phyloP scores from a whole-genome alignment of 257 asterid genomes.

The Solanum neorickii region DNA sequence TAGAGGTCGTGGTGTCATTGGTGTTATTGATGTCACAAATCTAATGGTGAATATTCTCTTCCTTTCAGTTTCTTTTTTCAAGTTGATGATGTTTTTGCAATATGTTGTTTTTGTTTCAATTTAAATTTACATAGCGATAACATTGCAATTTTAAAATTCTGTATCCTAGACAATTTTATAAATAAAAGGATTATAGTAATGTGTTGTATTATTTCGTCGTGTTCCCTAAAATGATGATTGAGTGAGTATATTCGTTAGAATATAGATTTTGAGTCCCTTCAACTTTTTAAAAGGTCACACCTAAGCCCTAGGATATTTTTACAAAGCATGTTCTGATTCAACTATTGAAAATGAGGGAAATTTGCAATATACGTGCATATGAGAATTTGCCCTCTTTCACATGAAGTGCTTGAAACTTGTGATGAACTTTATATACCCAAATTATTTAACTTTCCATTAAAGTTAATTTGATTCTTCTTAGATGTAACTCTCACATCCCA shows the following conservation, averaged over 20 bases:
- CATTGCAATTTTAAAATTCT: background rate
- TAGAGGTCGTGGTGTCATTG: conserved; percentile 67
- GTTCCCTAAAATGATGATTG: background rate
- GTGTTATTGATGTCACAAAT: conserved; percentile 63
- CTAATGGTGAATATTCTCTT: conserved; percentile 38
- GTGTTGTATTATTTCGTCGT: background rate
- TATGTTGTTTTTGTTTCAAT: background rate
- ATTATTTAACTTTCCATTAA: background rate
- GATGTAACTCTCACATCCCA: background rate
- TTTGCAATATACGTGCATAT: background rate
- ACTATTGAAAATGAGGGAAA: background rate
- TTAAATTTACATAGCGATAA: background rate
- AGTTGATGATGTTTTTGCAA: background rate
- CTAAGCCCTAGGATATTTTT: background rate
- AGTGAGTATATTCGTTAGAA: background rate
- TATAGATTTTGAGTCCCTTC: background rate
- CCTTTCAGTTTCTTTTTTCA: background rate
- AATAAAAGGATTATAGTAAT: background rate
- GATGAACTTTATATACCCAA: background rate
- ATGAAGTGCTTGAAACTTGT: background rate
- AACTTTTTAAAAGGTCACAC: background rate
- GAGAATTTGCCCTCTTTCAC: background rate
- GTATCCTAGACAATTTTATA: background rate
- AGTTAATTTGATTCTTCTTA: background rate
- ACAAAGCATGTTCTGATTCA: background rate